Evolutionary conservation across 805 yeast genomes (phyloP).

Genomic region (Cyberlindnera xishuangbannaensis): DNA sequence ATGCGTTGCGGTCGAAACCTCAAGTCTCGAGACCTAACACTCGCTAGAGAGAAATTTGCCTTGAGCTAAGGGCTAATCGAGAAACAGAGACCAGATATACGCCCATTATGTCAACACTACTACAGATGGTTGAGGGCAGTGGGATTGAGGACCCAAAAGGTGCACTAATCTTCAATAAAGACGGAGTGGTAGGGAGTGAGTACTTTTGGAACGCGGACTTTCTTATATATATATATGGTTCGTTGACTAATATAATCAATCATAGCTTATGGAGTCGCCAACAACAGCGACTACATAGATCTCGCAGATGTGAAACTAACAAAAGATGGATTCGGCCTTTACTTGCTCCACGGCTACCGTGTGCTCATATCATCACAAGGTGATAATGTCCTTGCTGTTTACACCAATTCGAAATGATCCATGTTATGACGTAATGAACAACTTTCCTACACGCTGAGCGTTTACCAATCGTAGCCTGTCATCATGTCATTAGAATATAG

Average conservation of each 20-base stretch:
- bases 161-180: conserved; percentile 12
- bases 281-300: conserved; percentile 7
- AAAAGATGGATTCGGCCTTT: conserved; percentile 16
- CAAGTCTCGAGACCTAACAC: no score
- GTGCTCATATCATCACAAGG: conserved; percentile 8
- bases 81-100: no score
- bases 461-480: no score
- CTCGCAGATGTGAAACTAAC: conserved; percentile 13
- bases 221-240: no score
- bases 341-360: conserved; percentile 10
- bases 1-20: no score
- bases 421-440: background rate
- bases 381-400: conserved; percentile 13
- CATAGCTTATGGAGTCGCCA: conserved; percentile 14
- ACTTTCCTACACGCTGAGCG: no score
- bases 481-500: no score
- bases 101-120: conserved; percentile 6
- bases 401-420: conserved; percentile 5
- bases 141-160: conserved; percentile 13
- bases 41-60: no score
- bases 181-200: conserved; percentile 18
- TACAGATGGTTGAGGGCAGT: conserved; percentile 8
- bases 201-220: no score
- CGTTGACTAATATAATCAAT: background rate
- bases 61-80: no score